phyloP scores from a whole-genome alignment of 192 early-diverging fungal genomes.

The Jimgerdemannia flammicorona region DNA sequence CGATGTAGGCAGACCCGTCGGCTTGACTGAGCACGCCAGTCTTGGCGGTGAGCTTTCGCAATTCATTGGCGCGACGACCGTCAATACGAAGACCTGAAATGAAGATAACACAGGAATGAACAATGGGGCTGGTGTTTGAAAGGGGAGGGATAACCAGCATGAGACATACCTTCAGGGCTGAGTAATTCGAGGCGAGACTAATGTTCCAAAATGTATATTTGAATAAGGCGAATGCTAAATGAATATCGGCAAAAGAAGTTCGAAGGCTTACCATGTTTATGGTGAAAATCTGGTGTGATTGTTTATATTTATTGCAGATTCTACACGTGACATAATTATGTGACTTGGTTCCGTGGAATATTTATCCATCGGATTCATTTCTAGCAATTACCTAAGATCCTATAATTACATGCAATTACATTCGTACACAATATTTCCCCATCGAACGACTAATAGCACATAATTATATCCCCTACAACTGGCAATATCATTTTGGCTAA shows the following conservation, averaged over 20 bases:
- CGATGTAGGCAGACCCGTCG: slow-evolving; percentile 92
- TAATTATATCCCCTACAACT: too few relatives aligned
- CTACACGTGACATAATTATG: too few relatives aligned
- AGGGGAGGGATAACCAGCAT: neutral
- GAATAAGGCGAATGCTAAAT: neutral
- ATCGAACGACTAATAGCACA: too few relatives aligned
- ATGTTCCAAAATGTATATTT: neutral
- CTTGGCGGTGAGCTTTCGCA: slow-evolving; percentile 78
- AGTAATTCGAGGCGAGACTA: neutral
- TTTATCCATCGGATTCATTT: too few relatives aligned
- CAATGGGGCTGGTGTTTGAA: neutral
- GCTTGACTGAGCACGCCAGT: slow-evolving; percentile 77
- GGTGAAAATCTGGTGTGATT: too few relatives aligned
- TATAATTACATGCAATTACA: too few relatives aligned
- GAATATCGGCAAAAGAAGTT: neutral
- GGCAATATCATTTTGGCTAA: too few relatives aligned
- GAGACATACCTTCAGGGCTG: neutral
- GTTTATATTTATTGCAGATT: too few relatives aligned
- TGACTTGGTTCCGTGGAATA: too few relatives aligned
- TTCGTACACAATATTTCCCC: too few relatives aligned
- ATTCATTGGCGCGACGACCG: slow-evolving; percentile 85
- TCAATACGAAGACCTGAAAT: slow-evolving; percentile 80
- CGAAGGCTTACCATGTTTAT: neutral
- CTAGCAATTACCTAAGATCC: too few relatives aligned
- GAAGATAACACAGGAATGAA: slow-evolving; percentile 12